Conservation (phyloP, 2,329 filamentous ascomycete genomes). For the Cladosporium sp. region DNA sequence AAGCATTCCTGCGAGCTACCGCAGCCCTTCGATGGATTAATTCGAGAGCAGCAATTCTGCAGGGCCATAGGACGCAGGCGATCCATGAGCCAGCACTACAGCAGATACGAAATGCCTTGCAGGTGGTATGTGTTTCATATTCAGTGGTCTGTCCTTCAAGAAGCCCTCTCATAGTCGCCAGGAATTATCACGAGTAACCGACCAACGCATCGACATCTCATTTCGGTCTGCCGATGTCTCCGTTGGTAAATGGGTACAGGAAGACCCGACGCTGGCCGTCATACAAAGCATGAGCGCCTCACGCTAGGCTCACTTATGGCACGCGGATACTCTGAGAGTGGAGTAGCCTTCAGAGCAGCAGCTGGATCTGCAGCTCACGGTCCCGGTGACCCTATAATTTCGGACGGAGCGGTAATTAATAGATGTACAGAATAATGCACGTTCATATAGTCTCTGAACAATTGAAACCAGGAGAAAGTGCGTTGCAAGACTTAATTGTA, state of each 20-base stretch:
- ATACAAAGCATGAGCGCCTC: slow-evolving; percentile 16
- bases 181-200: slow-evolving; percentile 53
- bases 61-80: slow-evolving; percentile 44
- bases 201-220: slow-evolving; percentile 50
- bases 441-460: no score
- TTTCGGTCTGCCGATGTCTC: slow-evolving; percentile 49
- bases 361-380: neutral
- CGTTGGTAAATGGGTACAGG: slow-evolving; percentile 55
- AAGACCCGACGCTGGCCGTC: slow-evolving; percentile 50
- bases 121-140: slow-evolving; percentile 33
- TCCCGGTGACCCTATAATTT: neutral
- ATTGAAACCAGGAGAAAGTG: no score
- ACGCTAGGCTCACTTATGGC: neutral
- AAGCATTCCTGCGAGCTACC: slow-evolving; percentile 52
- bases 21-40: slow-evolving; percentile 56
- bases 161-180: slow-evolving; percentile 23
- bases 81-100: slow-evolving; percentile 45
- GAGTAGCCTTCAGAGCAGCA: neutral
- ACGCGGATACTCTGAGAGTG: neutral
- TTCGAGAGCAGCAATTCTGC: slow-evolving; percentile 44
- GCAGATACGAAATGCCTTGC: slow-evolving; percentile 42
- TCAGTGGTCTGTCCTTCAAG: no score
- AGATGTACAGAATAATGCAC: no score
- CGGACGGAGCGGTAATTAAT: no score
- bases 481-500: no score